Evolutionary conservation across 2,329 filamentous ascomycete species (phyloP).

Genomic region (Fusarium phyllophilum): DNA sequence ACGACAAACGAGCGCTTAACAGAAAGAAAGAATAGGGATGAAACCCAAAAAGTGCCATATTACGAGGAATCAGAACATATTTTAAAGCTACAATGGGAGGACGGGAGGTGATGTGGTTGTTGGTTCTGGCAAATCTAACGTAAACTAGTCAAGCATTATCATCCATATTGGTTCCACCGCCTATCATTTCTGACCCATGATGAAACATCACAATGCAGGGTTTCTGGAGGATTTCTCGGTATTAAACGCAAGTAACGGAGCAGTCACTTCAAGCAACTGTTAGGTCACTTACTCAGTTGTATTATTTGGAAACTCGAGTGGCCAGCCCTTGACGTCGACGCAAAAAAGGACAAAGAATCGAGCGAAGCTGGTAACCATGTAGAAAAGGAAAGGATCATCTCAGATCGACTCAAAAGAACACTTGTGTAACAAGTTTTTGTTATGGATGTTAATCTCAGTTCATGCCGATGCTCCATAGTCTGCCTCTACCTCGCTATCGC

Average conservation of each 20-base stretch:
- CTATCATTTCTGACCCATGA: neutral
- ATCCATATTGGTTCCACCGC: slow-evolving; percentile 13
- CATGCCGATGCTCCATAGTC: neutral
- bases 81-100: neutral
- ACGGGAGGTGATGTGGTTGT: slow-evolving; percentile 5
- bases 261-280: neutral
- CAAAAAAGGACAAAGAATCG: neutral
- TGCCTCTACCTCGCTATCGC: neutral
- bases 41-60: neutral
- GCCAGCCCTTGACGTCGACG: neutral
- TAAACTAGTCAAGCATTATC: slow-evolving; percentile 6
- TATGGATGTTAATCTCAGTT: neutral
- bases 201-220: slow-evolving; percentile 3
- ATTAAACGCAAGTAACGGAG: neutral
- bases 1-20: neutral
- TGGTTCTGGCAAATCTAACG: neutral
- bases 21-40: neutral
- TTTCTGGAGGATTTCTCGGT: neutral
- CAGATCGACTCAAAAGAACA: neutral
- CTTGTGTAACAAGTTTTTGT: neutral
- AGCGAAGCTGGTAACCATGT: neutral
- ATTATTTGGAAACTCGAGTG: neutral
- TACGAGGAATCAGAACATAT: neutral
- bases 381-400: neutral
- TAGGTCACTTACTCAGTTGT: neutral